Percentiles rank a stretch among this genome's conserved stretches.
Evolutionary conservation across 441 rosid genomes (phyloP).

Genomic region (Pelargonium citronellum): DNA sequence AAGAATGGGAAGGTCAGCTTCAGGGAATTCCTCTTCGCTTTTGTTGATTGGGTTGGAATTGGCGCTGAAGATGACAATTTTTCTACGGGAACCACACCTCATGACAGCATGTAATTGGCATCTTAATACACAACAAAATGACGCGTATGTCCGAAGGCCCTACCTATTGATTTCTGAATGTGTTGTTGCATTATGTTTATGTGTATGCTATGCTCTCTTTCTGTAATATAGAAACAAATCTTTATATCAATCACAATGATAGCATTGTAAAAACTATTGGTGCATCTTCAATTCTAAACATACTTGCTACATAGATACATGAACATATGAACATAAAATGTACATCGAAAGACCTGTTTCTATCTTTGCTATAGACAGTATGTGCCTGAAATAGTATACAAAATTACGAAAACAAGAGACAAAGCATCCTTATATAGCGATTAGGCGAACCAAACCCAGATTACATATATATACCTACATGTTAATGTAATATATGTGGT

Average conservation of each 20-base stretch:
- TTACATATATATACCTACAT: neutral
- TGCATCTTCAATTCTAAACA: no score
- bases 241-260: no score
- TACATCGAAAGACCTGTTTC: slow-evolving; percentile 13
- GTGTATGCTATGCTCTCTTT: no score
- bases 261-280: no score
- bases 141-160: no score
- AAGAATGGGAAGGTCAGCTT: slow-evolving; percentile 66
- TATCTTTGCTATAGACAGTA: slow-evolving; percentile 20
- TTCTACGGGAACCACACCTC: neutral
- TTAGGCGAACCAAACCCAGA: neutral
- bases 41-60: slow-evolving; percentile 68
- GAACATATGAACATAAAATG: slow-evolving; percentile 8
- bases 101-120: neutral
- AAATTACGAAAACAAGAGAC: slow-evolving; percentile 9
- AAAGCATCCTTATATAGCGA: slow-evolving; percentile 1
- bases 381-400: slow-evolving; percentile 23
- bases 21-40: slow-evolving; percentile 74
- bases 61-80: slow-evolving; percentile 41
- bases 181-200: no score
- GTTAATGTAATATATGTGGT: neutral
- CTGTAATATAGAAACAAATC: no score
- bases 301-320: neutral
- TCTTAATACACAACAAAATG: no score
- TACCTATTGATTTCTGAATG: no score